Conservation (phyloP, 306 rosid genomes). For the Coriaria nepalensis region DNA sequence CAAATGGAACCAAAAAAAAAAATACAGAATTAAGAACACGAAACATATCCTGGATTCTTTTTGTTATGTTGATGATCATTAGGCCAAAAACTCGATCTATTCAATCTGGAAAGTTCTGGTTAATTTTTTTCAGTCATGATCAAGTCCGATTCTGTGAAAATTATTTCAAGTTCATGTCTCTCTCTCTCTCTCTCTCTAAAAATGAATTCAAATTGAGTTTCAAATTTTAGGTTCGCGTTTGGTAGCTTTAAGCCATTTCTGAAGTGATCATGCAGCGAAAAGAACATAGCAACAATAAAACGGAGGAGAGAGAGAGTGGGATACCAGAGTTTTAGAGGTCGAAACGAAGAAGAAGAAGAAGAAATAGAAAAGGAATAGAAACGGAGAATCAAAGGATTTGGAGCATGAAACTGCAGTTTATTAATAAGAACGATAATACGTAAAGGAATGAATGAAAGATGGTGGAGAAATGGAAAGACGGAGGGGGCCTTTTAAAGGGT, state of each 20-base stretch:
- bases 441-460: neutral
- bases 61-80: no score
- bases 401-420: conserved; percentile 2
- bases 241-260: no score
- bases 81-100: no score
- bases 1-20: neutral
- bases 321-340: conserved; percentile 4
- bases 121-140: no score
- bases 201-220: no score
- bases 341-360: neutral
- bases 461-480: neutral
- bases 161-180: no score
- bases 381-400: neutral
- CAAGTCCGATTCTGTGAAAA: no score
- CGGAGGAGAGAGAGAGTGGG: conserved; percentile 1
- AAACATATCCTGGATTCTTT: neutral
- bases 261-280: neutral
- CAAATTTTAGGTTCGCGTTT: no score
- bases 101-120: no score
- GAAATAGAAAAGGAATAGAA: neutral
- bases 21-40: neutral
- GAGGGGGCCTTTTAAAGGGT: conserved; percentile 10
- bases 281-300: neutral
- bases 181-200: no score
- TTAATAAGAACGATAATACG: no score